Evolutionary conservation across 2,329 filamentous ascomycete genomes (phyloP), one percentile per base, ranked within the genome.

Genomic region (Cryphonectria naterciae): DNA sequence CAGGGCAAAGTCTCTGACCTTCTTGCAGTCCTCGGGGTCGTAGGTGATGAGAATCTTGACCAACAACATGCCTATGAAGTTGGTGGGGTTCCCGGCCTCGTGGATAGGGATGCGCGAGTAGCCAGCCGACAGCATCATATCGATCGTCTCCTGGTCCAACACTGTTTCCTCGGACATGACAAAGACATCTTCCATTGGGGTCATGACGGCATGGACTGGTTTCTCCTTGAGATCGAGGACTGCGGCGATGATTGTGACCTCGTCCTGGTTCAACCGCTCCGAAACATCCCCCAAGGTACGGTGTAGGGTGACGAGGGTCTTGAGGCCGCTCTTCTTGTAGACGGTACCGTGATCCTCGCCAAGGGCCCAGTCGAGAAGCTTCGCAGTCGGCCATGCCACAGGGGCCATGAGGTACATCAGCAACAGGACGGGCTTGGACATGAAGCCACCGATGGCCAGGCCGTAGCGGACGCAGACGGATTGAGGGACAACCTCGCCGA

Each of bases 31-130:
- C 80, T 99, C 96, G 0, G 96, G 96, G 75, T 99, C 96, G 79
- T 99, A 99, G 0, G 96, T 98, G 77, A 99, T 99, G 73, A 99
- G 88, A 78, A 98, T 98, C 85, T 99, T 99, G 80, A 99, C 96
- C 13, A 99, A 85, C 8, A 99, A 88, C 95, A 99, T 99, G 74
- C 96, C 96, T 41, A 98, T 92, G 81, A 98, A 99, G 79, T 99
- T 95, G 70, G 89, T 88, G 0, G 88, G 85, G 77, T 95, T 97
- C 71, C 94, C 92, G 0, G 94, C 91, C 54, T 94, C 91, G 78
- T 98, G 93, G 71, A 99, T 97, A 2, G 96, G 96, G 74, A 99
- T 98, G 72, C 96, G 88, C 17, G 96, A 98, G 81, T 98, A 99
- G 62, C 96, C 96, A 64, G 95, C 94, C 0, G 93, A 94, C 10